A percentile compares a stretch with the other conserved stretches of the same genome.
Conservation (phyloP, 2,329 filamentous ascomycete species). For the Davidsoniella australis region DNA sequence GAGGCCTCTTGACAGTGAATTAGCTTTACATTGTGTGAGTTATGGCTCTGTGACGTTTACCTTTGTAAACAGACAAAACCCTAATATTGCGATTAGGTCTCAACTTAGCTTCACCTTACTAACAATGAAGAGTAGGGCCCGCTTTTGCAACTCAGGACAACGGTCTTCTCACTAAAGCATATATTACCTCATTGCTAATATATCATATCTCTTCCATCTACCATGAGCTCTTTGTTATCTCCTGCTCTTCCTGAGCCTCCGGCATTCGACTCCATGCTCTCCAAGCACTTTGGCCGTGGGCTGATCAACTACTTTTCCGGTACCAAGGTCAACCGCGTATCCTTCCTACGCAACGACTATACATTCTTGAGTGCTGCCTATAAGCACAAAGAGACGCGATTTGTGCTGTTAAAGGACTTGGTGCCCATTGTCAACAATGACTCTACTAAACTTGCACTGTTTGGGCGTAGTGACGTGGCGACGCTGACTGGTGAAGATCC, state of each 20-base stretch:
- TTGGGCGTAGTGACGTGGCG: conserved; percentile 50
- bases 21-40: too few species aligned
- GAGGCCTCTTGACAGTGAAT: too few species aligned
- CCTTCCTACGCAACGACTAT: conserved; percentile 56
- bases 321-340: conserved; percentile 60
- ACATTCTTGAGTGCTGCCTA: conserved; percentile 54
- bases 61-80: too few species aligned
- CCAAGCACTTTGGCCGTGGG: conserved; percentile 62
- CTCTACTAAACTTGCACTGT: conserved; percentile 44
- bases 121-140: too few species aligned
- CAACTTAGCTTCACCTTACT: too few species aligned
- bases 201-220: background rate
- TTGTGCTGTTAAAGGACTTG: conserved; percentile 65
- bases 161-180: background rate
- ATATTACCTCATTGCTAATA: background rate
- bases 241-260: conserved; percentile 18
- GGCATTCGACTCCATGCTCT: conserved; percentile 45
- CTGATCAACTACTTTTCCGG: conserved; percentile 73
- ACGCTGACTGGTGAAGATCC: conserved; percentile 53
- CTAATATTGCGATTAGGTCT: too few species aligned
- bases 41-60: too few species aligned
- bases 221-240: conserved; percentile 5
- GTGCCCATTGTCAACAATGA: conserved; percentile 47
- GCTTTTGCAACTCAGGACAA: too few species aligned
- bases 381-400: conserved; percentile 45